Conservation (phyloP, 805 yeast genomes). For the Wickerhamiella bombiphila region DNA sequence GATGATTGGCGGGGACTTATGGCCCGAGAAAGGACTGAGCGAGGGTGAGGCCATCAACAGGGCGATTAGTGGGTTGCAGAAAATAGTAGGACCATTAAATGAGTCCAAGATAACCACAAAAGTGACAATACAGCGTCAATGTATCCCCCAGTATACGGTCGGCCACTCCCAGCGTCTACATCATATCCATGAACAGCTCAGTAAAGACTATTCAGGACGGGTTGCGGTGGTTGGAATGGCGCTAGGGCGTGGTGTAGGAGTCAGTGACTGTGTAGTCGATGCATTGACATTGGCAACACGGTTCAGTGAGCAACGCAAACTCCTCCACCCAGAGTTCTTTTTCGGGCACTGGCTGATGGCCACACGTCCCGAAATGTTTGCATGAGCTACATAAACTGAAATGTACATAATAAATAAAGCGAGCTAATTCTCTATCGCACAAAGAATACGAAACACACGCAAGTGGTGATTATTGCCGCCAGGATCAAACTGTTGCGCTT, state of each 20-base stretch:
- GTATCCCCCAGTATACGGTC: conserved; percentile 69
- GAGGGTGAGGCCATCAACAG: conserved; percentile 18
- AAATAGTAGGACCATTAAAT: conserved; percentile 26
- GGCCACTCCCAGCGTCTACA: conserved; percentile 42
- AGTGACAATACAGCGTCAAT: conserved; percentile 32
- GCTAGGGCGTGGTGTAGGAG: conserved; percentile 70
- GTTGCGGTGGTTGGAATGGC: conserved; percentile 65
- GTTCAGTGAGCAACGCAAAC: conserved; percentile 20
- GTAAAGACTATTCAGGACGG: conserved; percentile 26
- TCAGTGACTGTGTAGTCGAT: conserved; percentile 69
- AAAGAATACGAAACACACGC: conserved; percentile 56
- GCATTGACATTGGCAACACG: conserved; percentile 44
- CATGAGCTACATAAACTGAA: conserved; percentile 7
- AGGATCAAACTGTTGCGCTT: conserved; percentile 78
- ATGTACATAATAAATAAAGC: background rate
- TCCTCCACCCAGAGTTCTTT: conserved; percentile 21
- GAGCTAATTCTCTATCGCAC: conserved; percentile 22
- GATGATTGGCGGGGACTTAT: conserved; percentile 78
- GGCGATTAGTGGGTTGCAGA: conserved; percentile 28
- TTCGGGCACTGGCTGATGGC: conserved; percentile 18
- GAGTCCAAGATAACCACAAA: conserved; percentile 20
- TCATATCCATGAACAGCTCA: conserved; percentile 24
- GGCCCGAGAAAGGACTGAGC: conserved; percentile 23
- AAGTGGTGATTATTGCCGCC: conserved; percentile 54
- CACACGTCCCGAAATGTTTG: conserved; percentile 18